Base-by-base conservation (phyloP, 495 filamentous ascomycete species). In the Aspergillus cristatus region DNA sequence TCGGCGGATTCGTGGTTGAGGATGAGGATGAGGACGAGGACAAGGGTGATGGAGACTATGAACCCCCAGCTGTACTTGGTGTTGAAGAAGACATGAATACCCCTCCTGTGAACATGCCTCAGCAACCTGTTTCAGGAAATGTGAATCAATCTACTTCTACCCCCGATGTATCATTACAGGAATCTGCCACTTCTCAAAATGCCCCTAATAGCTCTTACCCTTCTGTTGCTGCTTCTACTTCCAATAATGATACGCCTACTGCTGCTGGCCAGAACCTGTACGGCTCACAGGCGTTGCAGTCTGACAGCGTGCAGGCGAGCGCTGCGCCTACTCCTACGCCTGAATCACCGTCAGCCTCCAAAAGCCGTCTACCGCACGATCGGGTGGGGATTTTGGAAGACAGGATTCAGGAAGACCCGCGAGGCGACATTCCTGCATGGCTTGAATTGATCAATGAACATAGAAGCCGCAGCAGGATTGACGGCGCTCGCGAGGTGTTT, bases 381-480 rank as follows among this genome's bases (percentile, higher is more conserved):
- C 73, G 71, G 37, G 71, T 94, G 47, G 84, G 86, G 8, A 81
- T 90, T 28, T 69, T 96, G 42, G 88, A 98, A 61, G 86, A 93
- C 50, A 74, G 90, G 43, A 82, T 95, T 52, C 77, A 77, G 42
- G 85, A 96, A 47, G 91, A 97, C 55, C 85, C 93, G 18, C 78
- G 82, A 41, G 91, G 89, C 43, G 91, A 96, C 51, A 70, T 90
- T 46, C 78, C 88, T 34, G 86, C 90, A 12, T 98, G 91, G 91
- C 60, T 89, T 47, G 71, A 72, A 40, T 68, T 98, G 50, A 88
- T 98, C 56, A 71, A 71, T 43, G 89, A 97, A 60, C 81, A 95
- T 55, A 79, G 79, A 46, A 73, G 75, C 50, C 84, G 84, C 48
- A 78, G 79, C 54, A 87, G 89, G 57, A 58, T 87, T 37, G 83